These are phyloP conservation scores for Hypoxylon sp. DNA, from an alignment of 2,329 filamentous ascomycete genomes.

Conservation along the genomic window DNA sequence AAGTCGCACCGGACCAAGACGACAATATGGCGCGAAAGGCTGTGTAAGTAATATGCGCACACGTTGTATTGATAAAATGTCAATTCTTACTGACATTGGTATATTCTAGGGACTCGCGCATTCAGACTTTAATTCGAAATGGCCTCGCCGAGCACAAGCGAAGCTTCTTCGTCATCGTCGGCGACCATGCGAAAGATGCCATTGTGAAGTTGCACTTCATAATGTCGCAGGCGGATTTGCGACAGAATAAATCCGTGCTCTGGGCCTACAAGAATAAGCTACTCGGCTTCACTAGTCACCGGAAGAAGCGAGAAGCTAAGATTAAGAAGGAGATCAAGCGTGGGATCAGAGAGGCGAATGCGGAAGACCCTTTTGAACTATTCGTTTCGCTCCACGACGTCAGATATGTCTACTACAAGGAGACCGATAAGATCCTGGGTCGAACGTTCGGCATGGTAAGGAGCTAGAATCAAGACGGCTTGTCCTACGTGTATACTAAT, in stretches of 20 bases:
- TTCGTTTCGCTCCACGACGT: conserved; percentile 98
- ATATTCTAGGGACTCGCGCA: conserved; percentile 81
- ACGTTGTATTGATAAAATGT: not conserved
- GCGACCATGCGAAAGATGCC: conserved; percentile 93
- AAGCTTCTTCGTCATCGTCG: conserved; percentile 97
- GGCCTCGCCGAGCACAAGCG: conserved; percentile 95
- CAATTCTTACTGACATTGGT: conserved; percentile 3
- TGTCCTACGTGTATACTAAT: conserved; percentile 18
- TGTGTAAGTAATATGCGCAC: conserved; percentile 46
- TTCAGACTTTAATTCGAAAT: conserved; percentile 92
- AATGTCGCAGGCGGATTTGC: conserved; percentile 89
- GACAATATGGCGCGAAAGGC: conserved; percentile 51
- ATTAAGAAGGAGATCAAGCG: conserved; percentile 99
- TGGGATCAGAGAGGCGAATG: conserved; percentile 91
- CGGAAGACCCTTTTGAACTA: conserved; percentile 95
- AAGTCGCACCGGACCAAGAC: conserved; percentile 20
- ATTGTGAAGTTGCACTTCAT: conserved; percentile 97
- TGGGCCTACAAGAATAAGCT: conserved; percentile 99
- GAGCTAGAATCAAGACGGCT: not conserved
- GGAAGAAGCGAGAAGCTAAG: conserved; percentile 97
- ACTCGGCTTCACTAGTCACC: conserved; percentile 92
- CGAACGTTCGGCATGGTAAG: conserved; percentile 91
- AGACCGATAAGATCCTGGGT: conserved; percentile 98
- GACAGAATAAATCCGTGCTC: conserved; percentile 94
- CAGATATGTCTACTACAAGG: conserved; percentile 99